Evolutionary conservation across 257 asterid genomes (phyloP).

Genomic region (Linderniella brevidens): DNA sequence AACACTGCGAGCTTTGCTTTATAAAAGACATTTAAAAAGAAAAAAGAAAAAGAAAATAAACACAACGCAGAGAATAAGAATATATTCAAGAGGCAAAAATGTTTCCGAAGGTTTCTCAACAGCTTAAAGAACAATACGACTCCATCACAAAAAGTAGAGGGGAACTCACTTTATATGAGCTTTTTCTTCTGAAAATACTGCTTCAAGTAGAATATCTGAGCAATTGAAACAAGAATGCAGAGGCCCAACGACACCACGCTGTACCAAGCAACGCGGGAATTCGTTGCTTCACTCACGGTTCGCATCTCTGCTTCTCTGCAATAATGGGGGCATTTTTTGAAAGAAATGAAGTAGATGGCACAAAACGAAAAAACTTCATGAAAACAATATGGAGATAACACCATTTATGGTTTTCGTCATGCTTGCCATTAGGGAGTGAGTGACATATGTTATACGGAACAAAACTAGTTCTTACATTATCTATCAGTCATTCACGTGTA

Average conservation of each 20-base stretch:
- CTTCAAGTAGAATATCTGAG: constrained; percentile 50
- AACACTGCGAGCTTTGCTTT: too few species aligned
- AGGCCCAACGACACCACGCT: constrained; percentile 57
- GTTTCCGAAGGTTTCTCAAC: too few species aligned
- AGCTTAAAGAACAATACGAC: too few species aligned
- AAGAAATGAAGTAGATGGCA: constrained; percentile 1
- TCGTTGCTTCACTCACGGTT: constrained; percentile 44
- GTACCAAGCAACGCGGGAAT: constrained; percentile 65
- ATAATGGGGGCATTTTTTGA: constrained; percentile 4
- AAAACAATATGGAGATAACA: background rate
- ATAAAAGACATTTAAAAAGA: background rate
- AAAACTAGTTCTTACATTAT: too few species aligned
- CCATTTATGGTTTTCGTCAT: too few species aligned
- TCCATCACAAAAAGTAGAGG: too few species aligned
- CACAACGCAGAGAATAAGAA: constrained; percentile 1
- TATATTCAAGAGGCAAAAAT: background rate
- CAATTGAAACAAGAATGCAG: constrained; percentile 41
- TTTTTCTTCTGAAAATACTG: constrained; percentile 72
- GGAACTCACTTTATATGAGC: constrained; percentile 42
- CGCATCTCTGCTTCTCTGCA: constrained; percentile 76
- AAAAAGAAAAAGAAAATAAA: too few species aligned
- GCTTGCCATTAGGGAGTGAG: too few species aligned
- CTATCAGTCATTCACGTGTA: too few species aligned
- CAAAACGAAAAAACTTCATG: constrained; percentile 5
- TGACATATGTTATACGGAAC: too few species aligned